Evolutionary conservation across 1,284 basidiomycete species (phyloP).

Genomic region (Tremellales sp.): DNA sequence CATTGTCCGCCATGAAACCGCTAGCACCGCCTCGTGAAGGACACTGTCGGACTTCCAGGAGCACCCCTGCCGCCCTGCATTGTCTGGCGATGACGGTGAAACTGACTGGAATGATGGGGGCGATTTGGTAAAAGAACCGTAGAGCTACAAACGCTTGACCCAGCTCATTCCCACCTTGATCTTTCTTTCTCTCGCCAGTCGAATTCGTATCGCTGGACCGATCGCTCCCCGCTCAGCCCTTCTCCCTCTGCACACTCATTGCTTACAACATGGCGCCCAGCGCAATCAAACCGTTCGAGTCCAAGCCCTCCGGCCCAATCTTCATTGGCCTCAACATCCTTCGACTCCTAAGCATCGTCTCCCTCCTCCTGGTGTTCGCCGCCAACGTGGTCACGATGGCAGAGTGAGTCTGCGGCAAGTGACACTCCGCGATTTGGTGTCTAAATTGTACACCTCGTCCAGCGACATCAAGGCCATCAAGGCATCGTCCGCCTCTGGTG

Average conservation of each 20-base stretch:
- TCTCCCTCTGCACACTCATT: background rate
- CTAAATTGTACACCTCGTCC: background rate
- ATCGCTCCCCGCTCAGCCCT: background rate
- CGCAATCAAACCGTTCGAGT: constrained; percentile 29
- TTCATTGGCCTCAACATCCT: constrained; percentile 76
- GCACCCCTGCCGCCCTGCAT: too few relatives aligned
- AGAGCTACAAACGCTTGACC: too few relatives aligned
- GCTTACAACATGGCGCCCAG: constrained; percentile 12
- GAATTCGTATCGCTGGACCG: background rate
- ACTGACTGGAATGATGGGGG: too few relatives aligned
- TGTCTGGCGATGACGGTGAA: too few relatives aligned
- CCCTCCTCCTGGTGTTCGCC: constrained; percentile 64
- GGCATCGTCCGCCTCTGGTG: constrained; percentile 6
- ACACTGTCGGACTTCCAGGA: too few relatives aligned
- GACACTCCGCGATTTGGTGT: background rate
- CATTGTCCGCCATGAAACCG: too few relatives aligned
- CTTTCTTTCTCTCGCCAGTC: too few relatives aligned
- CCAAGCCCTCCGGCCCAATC: constrained; percentile 39
- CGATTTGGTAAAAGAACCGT: too few relatives aligned
- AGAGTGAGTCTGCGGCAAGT: constrained; percentile 45
- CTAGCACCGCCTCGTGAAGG: too few relatives aligned
- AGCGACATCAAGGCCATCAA: constrained; percentile 64
- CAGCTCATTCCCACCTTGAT: too few relatives aligned
- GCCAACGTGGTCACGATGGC: constrained; percentile 76
- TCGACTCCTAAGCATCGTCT: constrained; percentile 69